Base-by-base conservation (phyloP, 2,329 filamentous ascomycete species). In the Pestalotiopsis sp. region DNA sequence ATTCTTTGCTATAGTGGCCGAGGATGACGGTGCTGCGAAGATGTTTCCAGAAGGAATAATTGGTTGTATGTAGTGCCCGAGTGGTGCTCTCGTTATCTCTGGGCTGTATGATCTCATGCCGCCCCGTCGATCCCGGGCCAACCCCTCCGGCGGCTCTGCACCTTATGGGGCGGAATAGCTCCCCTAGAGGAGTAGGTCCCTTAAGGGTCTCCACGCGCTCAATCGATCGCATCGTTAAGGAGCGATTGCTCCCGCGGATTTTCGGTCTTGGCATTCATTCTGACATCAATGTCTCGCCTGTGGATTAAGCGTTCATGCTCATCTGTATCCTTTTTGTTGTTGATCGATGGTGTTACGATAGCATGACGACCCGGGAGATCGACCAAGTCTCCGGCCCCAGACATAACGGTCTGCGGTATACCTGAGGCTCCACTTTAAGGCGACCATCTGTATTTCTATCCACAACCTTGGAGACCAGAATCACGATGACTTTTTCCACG, bases 91-190 rank as follows among this genome's bases (percentile, higher is more conserved):
- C 13, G 26, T 58, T 58, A 35, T 35, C 11, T 26, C 56, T 11
- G n/a, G 11, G 58, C 11, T 30, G 38, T 61, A 38, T 40, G 58
- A 61, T 61, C 58, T 40, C 58, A 61, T 58, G 26, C 56, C 22
- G 10, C 30, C 13, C 6, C 22, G 56, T 58, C 22, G 56, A 61
- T 61, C 58, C 22, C 58, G 58, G 30, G 30, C 35, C 22, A 39
- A 61, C n/a, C 35, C 35, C 26, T 61, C 58, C 58, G 58, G 58
- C 35, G 58, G 58, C 58, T 61, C 58, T 61, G 58, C 58, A 52
- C 7, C 44, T 35, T 52, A 52, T 3, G 44, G 44, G n/a, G 40
- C 40, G 20, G 17, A 4, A 2, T 22, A 52, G 17, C 44, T 20
- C 7, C 30, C 30, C 30, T 35, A 35, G 30, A 35, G 44, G n/a